Percentiles rank a stretch among this genome's conserved stretches.
phyloP scores from a whole-genome alignment of 2,329 filamentous ascomycete genomes.

The Pseudogymnoascus sp. region DNA sequence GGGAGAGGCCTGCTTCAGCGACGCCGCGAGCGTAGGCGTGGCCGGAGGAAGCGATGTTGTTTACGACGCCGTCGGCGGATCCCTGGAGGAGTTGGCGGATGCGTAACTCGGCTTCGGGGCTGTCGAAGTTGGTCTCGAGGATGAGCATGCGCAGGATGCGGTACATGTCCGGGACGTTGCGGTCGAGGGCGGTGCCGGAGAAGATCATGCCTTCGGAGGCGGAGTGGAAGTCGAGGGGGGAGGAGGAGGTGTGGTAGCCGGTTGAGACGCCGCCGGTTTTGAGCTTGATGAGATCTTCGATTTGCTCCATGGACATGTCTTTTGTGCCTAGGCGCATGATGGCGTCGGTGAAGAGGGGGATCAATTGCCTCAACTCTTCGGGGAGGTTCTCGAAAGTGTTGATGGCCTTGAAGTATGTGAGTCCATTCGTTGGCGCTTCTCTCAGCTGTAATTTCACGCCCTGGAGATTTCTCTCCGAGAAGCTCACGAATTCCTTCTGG shows the following conservation, averaged over 20 bases:
- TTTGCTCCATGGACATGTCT: constrained; percentile 81
- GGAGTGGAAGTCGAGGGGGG: constrained; percentile 61
- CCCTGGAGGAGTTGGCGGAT: constrained; percentile 82
- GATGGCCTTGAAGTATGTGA: constrained; percentile 92
- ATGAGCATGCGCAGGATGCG: constrained; percentile 74
- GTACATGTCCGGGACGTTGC: constrained; percentile 87
- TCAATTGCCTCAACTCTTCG: constrained; percentile 72
- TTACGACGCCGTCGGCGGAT: constrained; percentile 81
- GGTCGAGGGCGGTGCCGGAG: constrained; percentile 79
- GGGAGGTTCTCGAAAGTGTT: constrained; percentile 73
- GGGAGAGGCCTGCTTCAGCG: constrained; percentile 72
- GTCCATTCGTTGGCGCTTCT: constrained; percentile 85
- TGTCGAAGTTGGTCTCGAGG: constrained; percentile 83
- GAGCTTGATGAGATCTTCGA: constrained; percentile 92
- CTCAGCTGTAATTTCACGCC: constrained; percentile 76
- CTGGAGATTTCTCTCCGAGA: constrained; percentile 59
- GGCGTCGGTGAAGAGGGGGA: constrained; percentile 85
- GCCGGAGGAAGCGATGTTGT: constrained; percentile 83
- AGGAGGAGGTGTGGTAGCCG: constrained; percentile 75
- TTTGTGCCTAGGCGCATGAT: constrained; percentile 91
- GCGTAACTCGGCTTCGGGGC: constrained; percentile 69
- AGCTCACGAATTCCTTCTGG: constrained; percentile 52
- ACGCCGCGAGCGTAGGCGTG: constrained; percentile 80
- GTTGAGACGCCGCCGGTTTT: constrained; percentile 89
- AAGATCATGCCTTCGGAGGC: constrained; percentile 78